Evolutionary conservation across 1,284 basidiomycete genomes (phyloP).

Genomic region (Meira miltonrushii): DNA sequence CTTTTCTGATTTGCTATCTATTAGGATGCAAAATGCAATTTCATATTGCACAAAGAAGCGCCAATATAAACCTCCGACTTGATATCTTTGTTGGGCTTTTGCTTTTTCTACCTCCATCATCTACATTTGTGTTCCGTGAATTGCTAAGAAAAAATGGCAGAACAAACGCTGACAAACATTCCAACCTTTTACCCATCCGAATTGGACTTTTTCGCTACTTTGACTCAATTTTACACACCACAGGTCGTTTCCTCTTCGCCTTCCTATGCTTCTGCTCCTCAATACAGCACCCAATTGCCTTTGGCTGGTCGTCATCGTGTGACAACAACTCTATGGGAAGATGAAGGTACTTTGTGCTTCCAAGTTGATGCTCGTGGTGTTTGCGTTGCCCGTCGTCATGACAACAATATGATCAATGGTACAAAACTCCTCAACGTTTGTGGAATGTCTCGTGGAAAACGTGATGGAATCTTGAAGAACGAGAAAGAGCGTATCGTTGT

Average conservation of each 20-base stretch:
- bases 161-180: too few relatives aligned
- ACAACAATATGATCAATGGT: slow-evolving; percentile 53
- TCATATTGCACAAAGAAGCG: too few relatives aligned
- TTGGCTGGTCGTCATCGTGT: slow-evolving; percentile 48
- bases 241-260: slow-evolving; percentile 20
- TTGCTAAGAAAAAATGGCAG: too few relatives aligned
- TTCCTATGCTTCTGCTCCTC: slow-evolving; percentile 39
- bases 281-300: slow-evolving; percentile 46
- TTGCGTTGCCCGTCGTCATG: slow-evolving; percentile 49
- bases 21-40: too few relatives aligned
- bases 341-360: slow-evolving; percentile 51
- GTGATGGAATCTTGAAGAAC: slow-evolving; percentile 51
- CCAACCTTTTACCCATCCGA: background rate
- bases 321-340: slow-evolving; percentile 52
- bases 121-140: background rate
- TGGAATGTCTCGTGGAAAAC: slow-evolving; percentile 52
- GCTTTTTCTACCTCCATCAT: background rate
- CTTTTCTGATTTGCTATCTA: too few relatives aligned
- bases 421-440: slow-evolving; percentile 52
- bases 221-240: background rate
- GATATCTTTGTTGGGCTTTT: too few relatives aligned
- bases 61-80: background rate
- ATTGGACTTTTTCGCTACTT: background rate
- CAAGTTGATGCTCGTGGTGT: slow-evolving; percentile 51
- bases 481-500: slow-evolving; percentile 53